These are phyloP conservation scores for Pseudogymnoascus sp. DNA, from an alignment of 2,329 filamentous ascomycete species.

Conservation along the genomic window DNA sequence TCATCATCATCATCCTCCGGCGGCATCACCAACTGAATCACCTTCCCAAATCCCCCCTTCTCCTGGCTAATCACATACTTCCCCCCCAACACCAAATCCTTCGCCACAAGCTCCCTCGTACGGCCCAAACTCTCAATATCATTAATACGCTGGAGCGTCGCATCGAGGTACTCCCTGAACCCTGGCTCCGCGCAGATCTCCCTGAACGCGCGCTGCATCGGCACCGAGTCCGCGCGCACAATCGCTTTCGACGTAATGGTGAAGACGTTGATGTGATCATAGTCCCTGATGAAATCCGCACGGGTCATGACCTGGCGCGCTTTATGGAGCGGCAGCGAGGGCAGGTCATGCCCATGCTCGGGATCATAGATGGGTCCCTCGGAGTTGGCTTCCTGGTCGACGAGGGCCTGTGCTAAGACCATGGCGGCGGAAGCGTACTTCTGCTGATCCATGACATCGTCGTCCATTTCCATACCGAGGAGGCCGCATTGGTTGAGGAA, in stretches of 20 bases:
- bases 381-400: slow-evolving; percentile 48
- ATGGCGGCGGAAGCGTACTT: slow-evolving; percentile 93
- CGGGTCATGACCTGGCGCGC: slow-evolving; percentile 92
- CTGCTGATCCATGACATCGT: slow-evolving; percentile 97
- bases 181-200: slow-evolving; percentile 70
- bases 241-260: slow-evolving; percentile 82
- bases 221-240: slow-evolving; percentile 87
- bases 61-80: slow-evolving; percentile 58
- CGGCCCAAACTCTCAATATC: slow-evolving; percentile 89
- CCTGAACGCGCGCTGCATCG: slow-evolving; percentile 89
- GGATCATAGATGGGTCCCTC: slow-evolving; percentile 50
- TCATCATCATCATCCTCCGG: slow-evolving; percentile 23
- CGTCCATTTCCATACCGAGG: slow-evolving; percentile 72
- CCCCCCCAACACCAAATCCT: slow-evolving; percentile 81
- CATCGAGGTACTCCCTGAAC: slow-evolving; percentile 76
- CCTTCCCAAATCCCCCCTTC: slow-evolving; percentile 20
- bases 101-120: slow-evolving; percentile 91
- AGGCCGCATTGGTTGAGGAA: slow-evolving; percentile 75
- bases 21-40: slow-evolving; percentile 17
- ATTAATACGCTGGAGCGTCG: slow-evolving; percentile 75
- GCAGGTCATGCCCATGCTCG: slow-evolving; percentile 65
- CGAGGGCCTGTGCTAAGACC: slow-evolving; percentile 83
- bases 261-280: slow-evolving; percentile 92
- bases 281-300: slow-evolving; percentile 84
- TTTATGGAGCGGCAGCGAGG: slow-evolving; percentile 71